Evolutionary conservation across 768 basidiomycete genomes (phyloP).

Genomic region (Xerocomellus intermedius): DNA sequence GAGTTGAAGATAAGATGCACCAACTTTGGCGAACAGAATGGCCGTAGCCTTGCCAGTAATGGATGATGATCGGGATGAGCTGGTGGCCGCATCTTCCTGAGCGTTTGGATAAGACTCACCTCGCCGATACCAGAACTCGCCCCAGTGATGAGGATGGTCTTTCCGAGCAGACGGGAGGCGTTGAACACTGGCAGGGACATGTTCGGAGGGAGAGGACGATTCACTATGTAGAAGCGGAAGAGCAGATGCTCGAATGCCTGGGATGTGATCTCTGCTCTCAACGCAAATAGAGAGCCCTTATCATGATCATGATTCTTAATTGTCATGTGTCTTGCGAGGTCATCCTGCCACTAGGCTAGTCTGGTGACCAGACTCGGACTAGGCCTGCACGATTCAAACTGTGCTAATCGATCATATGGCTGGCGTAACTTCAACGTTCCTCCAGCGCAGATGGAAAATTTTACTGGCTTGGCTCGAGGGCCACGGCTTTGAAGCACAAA

Average conservation of each 20-base stretch:
- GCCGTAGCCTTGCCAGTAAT: slow-evolving; percentile 66
- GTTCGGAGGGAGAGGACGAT: slow-evolving; percentile 9
- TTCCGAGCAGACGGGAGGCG: slow-evolving; percentile 73
- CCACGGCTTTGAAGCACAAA: slow-evolving; percentile 46
- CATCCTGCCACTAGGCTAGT: too few relatives aligned
- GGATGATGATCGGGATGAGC: not conserved
- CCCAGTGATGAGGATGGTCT: slow-evolving; percentile 86
- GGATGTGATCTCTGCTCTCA: slow-evolving; percentile 6
- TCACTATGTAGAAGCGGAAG: not conserved
- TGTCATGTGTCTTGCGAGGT: too few relatives aligned
- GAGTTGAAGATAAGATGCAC: not conserved
- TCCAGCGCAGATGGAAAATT: slow-evolving; percentile 39
- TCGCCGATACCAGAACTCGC: slow-evolving; percentile 90
- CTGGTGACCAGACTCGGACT: too few relatives aligned
- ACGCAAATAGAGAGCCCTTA: too few relatives aligned
- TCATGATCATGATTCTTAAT: not conserved
- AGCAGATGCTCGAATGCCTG: not conserved
- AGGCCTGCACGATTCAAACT: too few relatives aligned
- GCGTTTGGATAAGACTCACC: slow-evolving; percentile 42
- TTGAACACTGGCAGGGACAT: slow-evolving; percentile 91
- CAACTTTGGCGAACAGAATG: slow-evolving; percentile 82
- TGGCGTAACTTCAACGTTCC: not conserved
- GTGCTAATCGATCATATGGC: slow-evolving; percentile 3
- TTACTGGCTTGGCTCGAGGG: slow-evolving; percentile 53
- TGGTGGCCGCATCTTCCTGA: not conserved